These are phyloP conservation scores for Cyclanthera cordifolia DNA, from an alignment of 306 rosid species.

Conservation along the genomic window DNA sequence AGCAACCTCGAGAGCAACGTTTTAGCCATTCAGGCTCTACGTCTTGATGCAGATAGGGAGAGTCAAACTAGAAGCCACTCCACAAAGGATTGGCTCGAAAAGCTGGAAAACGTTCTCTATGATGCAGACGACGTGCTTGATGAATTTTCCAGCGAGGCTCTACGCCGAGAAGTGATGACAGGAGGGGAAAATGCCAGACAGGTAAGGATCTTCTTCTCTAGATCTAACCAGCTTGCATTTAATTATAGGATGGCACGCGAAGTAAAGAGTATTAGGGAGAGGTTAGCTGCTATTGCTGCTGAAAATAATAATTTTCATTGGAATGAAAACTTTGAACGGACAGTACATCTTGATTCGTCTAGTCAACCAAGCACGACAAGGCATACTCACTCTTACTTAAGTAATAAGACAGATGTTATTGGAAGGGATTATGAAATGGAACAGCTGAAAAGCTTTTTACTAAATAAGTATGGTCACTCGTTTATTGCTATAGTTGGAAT, in stretches of 20 bases:
- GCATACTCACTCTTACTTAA: background rate
- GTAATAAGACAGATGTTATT: background rate
- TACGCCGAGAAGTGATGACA: background rate
- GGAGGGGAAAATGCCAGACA: background rate
- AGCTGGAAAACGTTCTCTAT: background rate
- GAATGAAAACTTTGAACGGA: background rate
- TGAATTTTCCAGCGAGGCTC: background rate
- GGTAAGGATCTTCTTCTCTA: background rate
- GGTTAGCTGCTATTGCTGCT: background rate
- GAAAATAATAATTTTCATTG: background rate
- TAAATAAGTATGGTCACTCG: background rate
- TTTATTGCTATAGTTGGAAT: background rate
- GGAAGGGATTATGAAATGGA: background rate
- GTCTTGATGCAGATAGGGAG: background rate
- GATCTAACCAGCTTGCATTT: background rate
- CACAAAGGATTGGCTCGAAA: background rate
- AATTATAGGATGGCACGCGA: background rate
- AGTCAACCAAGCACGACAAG: background rate
- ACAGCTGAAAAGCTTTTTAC: constrained; percentile 6
- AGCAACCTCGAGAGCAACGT: background rate
- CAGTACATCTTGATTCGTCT: background rate
- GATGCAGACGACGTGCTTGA: background rate
- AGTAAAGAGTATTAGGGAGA: background rate
- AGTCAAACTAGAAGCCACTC: background rate
- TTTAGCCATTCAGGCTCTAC: background rate